Evolutionary conservation across 2,329 filamentous ascomycete genomes (phyloP), one percentile per base, ranked within the genome.

Genomic region (Neonectria neomacrospora): DNA sequence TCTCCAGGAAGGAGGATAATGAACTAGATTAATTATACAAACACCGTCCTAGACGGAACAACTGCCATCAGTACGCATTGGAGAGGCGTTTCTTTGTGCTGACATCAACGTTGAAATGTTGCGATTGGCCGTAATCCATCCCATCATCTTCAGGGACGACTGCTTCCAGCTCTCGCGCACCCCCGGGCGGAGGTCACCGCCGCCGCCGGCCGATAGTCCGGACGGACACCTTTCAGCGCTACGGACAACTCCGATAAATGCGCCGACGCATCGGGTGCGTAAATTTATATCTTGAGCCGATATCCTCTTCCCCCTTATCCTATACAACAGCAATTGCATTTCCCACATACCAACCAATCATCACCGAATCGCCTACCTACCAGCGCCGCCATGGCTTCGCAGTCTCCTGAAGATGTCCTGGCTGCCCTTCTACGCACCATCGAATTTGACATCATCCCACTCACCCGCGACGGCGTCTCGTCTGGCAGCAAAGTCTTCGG

Each of bases 401-500:
- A 59, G 23, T 37, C 30, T 7, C 45, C 66, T 16, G 61, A 72
- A 57, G 64, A 71, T 7, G 61, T 84, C 8, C 73, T 85, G 12
- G 68, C 73, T 5, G 73, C 78, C 5, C 74, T 85, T 22, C 80
- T 86, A 39, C 63, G 68, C 28, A 75, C 78, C 1, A 80, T 82
- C 16, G 83, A 86, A 69, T 45, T 77, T 2, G 69, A 77, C 41
- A 83, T 88, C 48, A 79, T 87, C 39, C 85, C 85, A 0, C 78
- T 87, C 22, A 87, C 86, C 1, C 74, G 73, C 0, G 66, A 74
- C 9, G 84, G 84, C 37, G 83, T 88, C 45, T 75, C 80, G 0
- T 82, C 82, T 0, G 85, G 86, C 54, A 83, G 80, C 74, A 88
- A 88, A 67, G 75, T 88, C 37, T 88, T 88, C 67, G 85, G 85